These are phyloP conservation scores for Coniella lustricola DNA, from an alignment of 2,329 filamentous ascomycete species.

Conservation along the genomic window DNA sequence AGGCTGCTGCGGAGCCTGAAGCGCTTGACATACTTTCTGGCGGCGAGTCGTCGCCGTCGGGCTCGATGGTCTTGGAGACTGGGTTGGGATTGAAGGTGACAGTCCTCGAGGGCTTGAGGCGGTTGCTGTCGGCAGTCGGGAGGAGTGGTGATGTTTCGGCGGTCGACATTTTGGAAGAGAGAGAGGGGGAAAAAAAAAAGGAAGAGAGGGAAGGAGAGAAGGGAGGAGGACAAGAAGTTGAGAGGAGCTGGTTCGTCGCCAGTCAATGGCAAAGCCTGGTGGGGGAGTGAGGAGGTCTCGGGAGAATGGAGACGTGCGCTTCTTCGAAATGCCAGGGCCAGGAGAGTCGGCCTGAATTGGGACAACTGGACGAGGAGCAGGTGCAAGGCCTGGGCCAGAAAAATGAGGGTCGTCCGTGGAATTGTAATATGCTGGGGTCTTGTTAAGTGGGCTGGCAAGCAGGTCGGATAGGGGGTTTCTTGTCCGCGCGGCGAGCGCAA, in stretches of 20 bases:
- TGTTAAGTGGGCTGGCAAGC: not conserved
- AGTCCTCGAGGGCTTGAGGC: constrained; percentile 47
- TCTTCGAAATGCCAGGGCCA: not conserved
- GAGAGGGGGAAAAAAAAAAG: not conserved
- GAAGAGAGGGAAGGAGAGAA: too few species aligned
- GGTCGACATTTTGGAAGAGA: constrained; percentile 8
- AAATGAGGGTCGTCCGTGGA: not conserved
- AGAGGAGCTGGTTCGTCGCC: not conserved
- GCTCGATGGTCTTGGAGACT: constrained; percentile 54
- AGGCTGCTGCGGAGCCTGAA: constrained; percentile 24
- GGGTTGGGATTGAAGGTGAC: constrained; percentile 74
- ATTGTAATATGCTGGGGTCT: not conserved
- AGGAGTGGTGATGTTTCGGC: constrained; percentile 21
- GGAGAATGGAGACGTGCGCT: not conserved
- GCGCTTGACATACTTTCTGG: constrained; percentile 21
- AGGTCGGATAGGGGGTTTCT: constrained; percentile 2
- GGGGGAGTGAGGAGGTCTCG: not conserved
- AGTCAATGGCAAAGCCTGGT: not conserved
- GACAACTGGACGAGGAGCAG: not conserved
- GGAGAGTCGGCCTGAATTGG: not conserved
- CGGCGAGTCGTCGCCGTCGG: constrained; percentile 29
- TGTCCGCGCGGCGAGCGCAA: not conserved
- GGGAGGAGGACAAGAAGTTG: too few species aligned
- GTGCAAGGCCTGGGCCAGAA: not conserved
- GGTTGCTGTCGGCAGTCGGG: constrained; percentile 22